A percentile compares a stretch with the other conserved stretches of the same genome.
phyloP scores from a whole-genome alignment of 345 rosid genomes.

The Geranium brycei region DNA sequence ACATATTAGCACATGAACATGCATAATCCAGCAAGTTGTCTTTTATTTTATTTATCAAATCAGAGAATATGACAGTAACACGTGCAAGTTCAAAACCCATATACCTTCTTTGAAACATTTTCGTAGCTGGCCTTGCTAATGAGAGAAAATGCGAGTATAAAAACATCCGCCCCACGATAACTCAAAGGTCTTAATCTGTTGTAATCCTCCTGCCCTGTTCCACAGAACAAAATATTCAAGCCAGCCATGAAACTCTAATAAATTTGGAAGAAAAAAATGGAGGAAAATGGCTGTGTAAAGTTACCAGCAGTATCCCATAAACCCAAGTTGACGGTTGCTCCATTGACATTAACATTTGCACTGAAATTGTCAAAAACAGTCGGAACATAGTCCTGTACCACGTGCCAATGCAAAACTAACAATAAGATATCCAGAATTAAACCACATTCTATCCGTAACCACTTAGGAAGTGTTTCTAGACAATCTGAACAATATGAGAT shows the following conservation, averaged over 20 bases:
- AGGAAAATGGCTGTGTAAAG: slow-evolving; percentile 7
- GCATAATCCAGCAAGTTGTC: too few relatives aligned
- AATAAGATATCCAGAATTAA: not conserved
- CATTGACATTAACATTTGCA: slow-evolving; percentile 94
- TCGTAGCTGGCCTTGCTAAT: slow-evolving; percentile 99
- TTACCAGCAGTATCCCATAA: slow-evolving; percentile 98
- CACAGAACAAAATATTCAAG: slow-evolving; percentile 2
- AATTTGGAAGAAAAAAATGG: not conserved
- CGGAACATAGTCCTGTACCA: slow-evolving; percentile 79
- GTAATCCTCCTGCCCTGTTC: slow-evolving; percentile 88
- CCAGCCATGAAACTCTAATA: slow-evolving; percentile 7
- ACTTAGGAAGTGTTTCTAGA: not conserved
- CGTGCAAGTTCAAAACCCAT: too few relatives aligned
- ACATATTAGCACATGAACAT: slow-evolving; percentile 4
- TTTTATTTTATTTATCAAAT: too few relatives aligned
- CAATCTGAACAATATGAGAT: too few relatives aligned
- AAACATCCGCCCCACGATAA: slow-evolving; percentile 87
- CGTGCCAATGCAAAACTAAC: slow-evolving; percentile 11
- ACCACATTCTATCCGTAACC: not conserved
- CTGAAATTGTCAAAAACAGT: slow-evolving; percentile 97
- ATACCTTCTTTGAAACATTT: slow-evolving; percentile 85
- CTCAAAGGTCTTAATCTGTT: slow-evolving; percentile 76
- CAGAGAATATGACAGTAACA: too few relatives aligned
- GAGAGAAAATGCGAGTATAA: slow-evolving; percentile 88
- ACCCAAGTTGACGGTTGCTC: slow-evolving; percentile 80